Percentiles rank a stretch among this genome's conserved stretches.
phyloP scores from a whole-genome alignment of 768 basidiomycete species.

The Boletus sp. region DNA sequence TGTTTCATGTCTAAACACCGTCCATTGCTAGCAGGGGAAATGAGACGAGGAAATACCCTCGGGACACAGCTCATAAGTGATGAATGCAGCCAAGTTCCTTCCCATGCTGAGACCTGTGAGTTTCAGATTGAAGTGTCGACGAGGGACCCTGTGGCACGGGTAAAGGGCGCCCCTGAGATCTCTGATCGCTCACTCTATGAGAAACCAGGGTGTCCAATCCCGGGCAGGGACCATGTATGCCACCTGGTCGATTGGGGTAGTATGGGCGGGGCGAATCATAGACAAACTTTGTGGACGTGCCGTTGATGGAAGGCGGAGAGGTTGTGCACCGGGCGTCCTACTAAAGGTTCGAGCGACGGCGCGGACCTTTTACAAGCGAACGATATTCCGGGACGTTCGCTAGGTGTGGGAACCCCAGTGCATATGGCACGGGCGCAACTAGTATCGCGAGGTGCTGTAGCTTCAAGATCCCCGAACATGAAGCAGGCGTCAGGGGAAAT shows the following conservation, averaged over 20 bases:
- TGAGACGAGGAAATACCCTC: not conserved
- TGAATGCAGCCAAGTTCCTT: constrained; percentile 15
- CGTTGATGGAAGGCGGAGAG: constrained; percentile 21
- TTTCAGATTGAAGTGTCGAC: not conserved
- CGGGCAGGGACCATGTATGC: constrained; percentile 26
- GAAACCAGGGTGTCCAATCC: constrained; percentile 24
- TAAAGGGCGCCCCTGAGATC: not conserved
- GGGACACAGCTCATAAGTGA: constrained; percentile 19
- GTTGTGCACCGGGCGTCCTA: constrained; percentile 23
- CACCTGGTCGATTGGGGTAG: constrained; percentile 10
- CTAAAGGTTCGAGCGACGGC: constrained; percentile 12
- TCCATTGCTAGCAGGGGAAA: not conserved
- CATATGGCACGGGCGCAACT: constrained; percentile 3
- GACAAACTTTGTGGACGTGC: constrained; percentile 24
- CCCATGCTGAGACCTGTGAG: constrained; percentile 25
- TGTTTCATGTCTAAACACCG: not conserved
- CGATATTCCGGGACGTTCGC: constrained; percentile 16
- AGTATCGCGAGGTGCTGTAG: constrained; percentile 4
- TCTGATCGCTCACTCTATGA: constrained; percentile 20
- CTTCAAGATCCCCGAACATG: not conserved
- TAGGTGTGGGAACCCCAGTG: constrained; percentile 11
- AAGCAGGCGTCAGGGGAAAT: not conserved
- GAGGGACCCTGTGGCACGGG: not conserved
- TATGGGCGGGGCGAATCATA: constrained; percentile 17
- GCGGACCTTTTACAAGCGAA: constrained; percentile 16